phyloP scores from a whole-genome alignment of 2,329 filamentous ascomycete species.

The Xylariales sp. region DNA sequence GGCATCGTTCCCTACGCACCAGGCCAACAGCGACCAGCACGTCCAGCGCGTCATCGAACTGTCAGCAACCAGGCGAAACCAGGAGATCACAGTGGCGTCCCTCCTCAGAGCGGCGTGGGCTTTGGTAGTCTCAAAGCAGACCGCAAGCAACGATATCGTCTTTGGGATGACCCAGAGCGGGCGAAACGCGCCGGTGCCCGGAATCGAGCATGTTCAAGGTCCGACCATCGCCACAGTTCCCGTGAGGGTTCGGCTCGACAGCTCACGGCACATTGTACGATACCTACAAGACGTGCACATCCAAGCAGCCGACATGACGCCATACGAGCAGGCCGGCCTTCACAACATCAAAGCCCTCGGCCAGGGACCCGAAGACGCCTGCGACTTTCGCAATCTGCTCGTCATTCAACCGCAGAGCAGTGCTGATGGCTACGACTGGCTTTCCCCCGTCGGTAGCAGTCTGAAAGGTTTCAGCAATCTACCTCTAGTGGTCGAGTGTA shows the following conservation, averaged over 20 bases:
- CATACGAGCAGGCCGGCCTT: conserved; percentile 38
- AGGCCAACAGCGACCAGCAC: not conserved
- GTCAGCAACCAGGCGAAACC: not conserved
- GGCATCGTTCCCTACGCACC: not conserved
- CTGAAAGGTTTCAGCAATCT: conserved; percentile 3
- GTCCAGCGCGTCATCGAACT: not conserved
- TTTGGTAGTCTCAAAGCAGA: conserved; percentile 29
- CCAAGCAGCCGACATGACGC: conserved; percentile 36
- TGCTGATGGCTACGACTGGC: not conserved
- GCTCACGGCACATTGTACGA: conserved; percentile 21
- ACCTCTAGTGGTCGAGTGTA: conserved; percentile 7
- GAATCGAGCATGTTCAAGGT: conserved; percentile 16
- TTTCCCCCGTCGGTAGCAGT: not conserved
- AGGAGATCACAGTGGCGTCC: conserved; percentile 31
- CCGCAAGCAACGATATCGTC: conserved; percentile 31
- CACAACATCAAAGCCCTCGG: conserved; percentile 6
- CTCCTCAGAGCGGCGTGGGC: conserved; percentile 36
- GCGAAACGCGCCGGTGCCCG: conserved; percentile 18
- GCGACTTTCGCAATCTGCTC: conserved; percentile 28
- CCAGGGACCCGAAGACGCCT: conserved; percentile 1
- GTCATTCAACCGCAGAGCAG: conserved; percentile 27
- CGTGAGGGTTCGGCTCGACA: conserved; percentile 29
- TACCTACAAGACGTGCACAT: conserved; percentile 6
- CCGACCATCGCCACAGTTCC: conserved; percentile 38
- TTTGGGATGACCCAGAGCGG: conserved; percentile 39